Base-by-base conservation (phyloP, 1,284 basidiomycete genomes). In the Termitomyces sp. region DNA sequence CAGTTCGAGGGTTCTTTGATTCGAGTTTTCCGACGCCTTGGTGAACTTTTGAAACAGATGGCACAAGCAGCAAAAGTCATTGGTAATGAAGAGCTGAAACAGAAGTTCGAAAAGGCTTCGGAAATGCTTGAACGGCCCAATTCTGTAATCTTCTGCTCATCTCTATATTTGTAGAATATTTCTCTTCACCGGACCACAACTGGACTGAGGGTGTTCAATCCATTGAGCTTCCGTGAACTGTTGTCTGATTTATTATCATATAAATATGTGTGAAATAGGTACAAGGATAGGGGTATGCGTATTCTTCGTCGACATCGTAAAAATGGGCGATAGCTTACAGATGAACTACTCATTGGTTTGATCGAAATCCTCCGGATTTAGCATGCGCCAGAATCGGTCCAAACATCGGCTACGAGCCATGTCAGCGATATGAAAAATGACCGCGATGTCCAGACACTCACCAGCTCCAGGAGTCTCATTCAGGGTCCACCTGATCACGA, bases 1-100 rank as follows among this genome's bases (percentile, higher is more conserved):
- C 90, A 95, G 55, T 99, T 99, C 64, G 97, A 99, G 67, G 96
- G 96, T 38, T 94, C 87, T 55, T 76, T 97, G 31, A 97, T 97
- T 66, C 88, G 96, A 54, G 93, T 94, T 5, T 98, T 99, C 77
- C 79, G 97, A 49, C 84, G 97, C 10, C 73, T 99, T 30, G 92
- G 95, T 59, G 97, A 99, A 72, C 82, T 99, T 34, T 79, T 99
- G 28, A 82, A 96, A 39, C 97, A 99, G 72, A 97, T 99, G 94
- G 84, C 86, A 5, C 82, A 88, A 65, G 96, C 96, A 0, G 92
- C 95, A 1, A 94, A 94, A 66, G 96, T 97, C 12, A 98, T 98
- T 59, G 96, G 96, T 7, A 98, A 98, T 68, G 81, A 79, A 7
- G 95, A 98, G 65, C 77, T 99, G 36, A 85, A 94, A 71, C 85